Evolutionary conservation across 441 rosid species (phyloP), one percentile per base, ranked within the genome.

Genomic region (Brassica hybrid): DNA sequence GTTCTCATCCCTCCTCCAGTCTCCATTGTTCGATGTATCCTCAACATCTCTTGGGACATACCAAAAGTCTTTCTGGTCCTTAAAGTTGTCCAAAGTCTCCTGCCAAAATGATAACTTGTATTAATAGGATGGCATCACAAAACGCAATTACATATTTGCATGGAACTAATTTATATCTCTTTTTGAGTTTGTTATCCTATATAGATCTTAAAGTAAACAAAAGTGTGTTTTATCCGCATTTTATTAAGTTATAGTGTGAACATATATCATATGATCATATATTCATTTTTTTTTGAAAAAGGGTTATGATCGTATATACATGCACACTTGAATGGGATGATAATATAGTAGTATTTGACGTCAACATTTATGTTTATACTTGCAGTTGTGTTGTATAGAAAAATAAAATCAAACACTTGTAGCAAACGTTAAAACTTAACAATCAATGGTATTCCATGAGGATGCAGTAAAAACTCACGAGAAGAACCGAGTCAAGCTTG

Each of bases 1-100:
- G 77, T 89, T 96, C 19, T 94, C 97, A 71, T 91, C 96, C 57
- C 74, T 86, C 77, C 83, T 88, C 69, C 76, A 73, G 1, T 76
- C 85, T 0, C 76, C 79, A 65, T 45, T 75, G 77, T 88, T 88
- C 72, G 86, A 95, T 2, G 91, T 80, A 34, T 76, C 81, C 38
- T 74, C 80, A 13, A 69, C 79, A 14, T n/a, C n/a, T n/a, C n/a
- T n/a, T n/a, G n/a, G n/a, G n/a, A n/a, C n/a, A n/a, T n/a, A n/a
- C n/a, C n/a, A n/a, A n/a, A n/a, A n/a, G n/a, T n/a, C n/a, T n/a
- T n/a, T n/a, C n/a, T n/a, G n/a, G n/a, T n/a, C n/a, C n/a, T n/a
- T n/a, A n/a, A n/a, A n/a, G n/a, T n/a, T n/a, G n/a, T n/a, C n/a
- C n/a, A n/a, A n/a, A n/a, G 80, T 73, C 17, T 83, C 84, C 87